Base-by-base conservation (phyloP, 306 rosid genomes). In the Amphicarpaea edgeworthii region DNA sequence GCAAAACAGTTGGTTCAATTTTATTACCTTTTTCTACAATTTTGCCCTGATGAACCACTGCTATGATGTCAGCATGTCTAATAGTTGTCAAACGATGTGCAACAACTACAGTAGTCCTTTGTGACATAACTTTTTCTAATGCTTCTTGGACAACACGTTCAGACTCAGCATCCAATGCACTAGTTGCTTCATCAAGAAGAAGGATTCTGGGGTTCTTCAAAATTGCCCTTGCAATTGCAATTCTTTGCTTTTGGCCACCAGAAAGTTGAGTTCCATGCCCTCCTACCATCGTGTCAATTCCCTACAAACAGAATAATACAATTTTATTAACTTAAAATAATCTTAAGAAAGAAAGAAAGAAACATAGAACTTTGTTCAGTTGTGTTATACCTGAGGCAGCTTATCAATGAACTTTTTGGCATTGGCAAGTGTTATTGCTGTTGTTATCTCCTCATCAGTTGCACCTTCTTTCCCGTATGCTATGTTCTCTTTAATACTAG, bases 131-230 rank as follows among this genome's bases (percentile, higher is more conserved):
- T 66, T 85, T 84, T 20, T 28, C 88, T 2, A 91, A 66, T 61
- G 98, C 97, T 62, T 89, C 97, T 83, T 91, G 98, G 80, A 93
- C 98, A 78, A 91, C 63, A n/a, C 89, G 88, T 84, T 93, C 98
- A 2, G 98, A 93, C 55, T 90, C 98, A 1, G 97, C 76, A 86
- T 93, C 98, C 49, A 93, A 60, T 1, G 96, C 97, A 43, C 50
- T 45, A 45, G 50, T 45, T 12, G 50, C 50, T 45, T 45, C 50
- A 45, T 45, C 50, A 45, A 45, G 50, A 45, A 45, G 50, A 45
- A 45, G 50, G 50, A 45, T 45, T 45, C 8, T 45, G 12, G 50
- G 50, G 50, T 45, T 45, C 50, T 45, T 45, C 50, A 45, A 45
- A 45, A 45, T 45, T 45, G 50, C 50, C 17, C 50, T 45, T 45